Base-by-base conservation (phyloP, 139 green algal species). In the Coelastrella sp. region DNA sequence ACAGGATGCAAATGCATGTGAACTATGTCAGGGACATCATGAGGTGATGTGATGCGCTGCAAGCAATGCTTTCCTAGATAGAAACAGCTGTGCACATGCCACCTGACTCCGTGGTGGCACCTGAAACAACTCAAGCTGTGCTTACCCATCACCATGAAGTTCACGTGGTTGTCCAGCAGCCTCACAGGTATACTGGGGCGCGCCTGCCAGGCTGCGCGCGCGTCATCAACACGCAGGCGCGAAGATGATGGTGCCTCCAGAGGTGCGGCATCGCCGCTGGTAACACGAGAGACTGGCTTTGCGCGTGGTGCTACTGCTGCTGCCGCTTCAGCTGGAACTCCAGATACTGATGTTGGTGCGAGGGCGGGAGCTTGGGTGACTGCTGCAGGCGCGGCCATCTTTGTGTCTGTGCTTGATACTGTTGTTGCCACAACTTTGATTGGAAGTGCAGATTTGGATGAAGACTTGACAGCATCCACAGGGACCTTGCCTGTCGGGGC, bases 71-170 rank as follows among this genome's bases (percentile, higher is more conserved):
- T n/a, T n/a, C n/a, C n/a, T n/a, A n/a, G n/a, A n/a, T n/a, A n/a
- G n/a, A n/a, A n/a, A n/a, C n/a, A n/a, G n/a, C n/a, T n/a, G n/a
- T n/a, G n/a, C n/a, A n/a, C n/a, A n/a, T n/a, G n/a, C n/a, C n/a
- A n/a, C n/a, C n/a, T n/a, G n/a, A n/a, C n/a, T n/a, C n/a, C n/a
- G n/a, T n/a, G n/a, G n/a, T n/a, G n/a, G n/a, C n/a, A n/a, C n/a
- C n/a, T n/a, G n/a, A n/a, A n/a, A n/a, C n/a, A n/a, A n/a, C n/a
- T n/a, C n/a, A 57, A 64, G 53, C 17, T 32, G 21, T 64, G 62
- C 71, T 38, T 37, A 83, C 75, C 75, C 21, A 83, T 57, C n/a
- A 83, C 75, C 75, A 83, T 83, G 51, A 83, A 83, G 75, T 83
- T 83, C 50, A 71, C 51, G 35, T 83, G 71, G 75, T 43, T 83